phyloP scores from a whole-genome alignment of 2,329 filamentous ascomycete genomes.

The Pochonia chlamydosporia region DNA sequence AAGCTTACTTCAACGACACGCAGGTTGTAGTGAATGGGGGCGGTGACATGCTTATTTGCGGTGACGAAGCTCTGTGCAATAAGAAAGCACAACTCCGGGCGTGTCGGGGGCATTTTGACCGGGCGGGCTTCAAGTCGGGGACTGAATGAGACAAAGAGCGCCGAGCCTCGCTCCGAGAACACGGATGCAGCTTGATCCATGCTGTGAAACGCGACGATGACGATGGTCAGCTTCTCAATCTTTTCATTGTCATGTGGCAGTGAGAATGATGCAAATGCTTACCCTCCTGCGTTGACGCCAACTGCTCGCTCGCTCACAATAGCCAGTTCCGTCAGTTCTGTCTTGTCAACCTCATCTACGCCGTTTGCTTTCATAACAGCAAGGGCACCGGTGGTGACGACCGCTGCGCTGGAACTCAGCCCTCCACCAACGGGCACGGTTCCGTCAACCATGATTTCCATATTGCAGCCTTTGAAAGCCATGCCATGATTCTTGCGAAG shows the following conservation, averaged over 20 bases:
- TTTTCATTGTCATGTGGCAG: not conserved
- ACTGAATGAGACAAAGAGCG: slow-evolving; percentile 85
- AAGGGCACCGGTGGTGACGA: slow-evolving; percentile 84
- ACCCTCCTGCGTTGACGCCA: slow-evolving; percentile 94
- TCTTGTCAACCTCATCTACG: slow-evolving; percentile 75
- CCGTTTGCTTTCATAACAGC: slow-evolving; percentile 85
- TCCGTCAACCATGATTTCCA: slow-evolving; percentile 87
- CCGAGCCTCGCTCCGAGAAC: slow-evolving; percentile 79
- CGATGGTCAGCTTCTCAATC: slow-evolving; percentile 10
- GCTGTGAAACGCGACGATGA: slow-evolving; percentile 35
- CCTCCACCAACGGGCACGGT: slow-evolving; percentile 89
- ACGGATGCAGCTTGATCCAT: slow-evolving; percentile 98
- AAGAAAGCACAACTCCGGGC: slow-evolving; percentile 81
- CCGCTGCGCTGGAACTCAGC: slow-evolving; percentile 87
- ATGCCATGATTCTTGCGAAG: slow-evolving; percentile 61
- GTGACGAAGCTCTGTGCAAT: slow-evolving; percentile 92
- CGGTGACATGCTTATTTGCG: slow-evolving; percentile 91
- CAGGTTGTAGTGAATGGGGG: slow-evolving; percentile 91
- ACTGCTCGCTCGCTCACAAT: slow-evolving; percentile 92
- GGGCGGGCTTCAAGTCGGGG: slow-evolving; percentile 71
- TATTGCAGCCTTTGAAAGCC: slow-evolving; percentile 59
- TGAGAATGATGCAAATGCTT: slow-evolving; percentile 25
- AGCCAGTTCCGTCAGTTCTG: slow-evolving; percentile 82
- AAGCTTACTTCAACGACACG: slow-evolving; percentile 93
- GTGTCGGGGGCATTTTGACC: slow-evolving; percentile 74